Evolutionary conservation across 2,329 filamentous ascomycete species (phyloP).

Genomic region (Talaromyces sp.): DNA sequence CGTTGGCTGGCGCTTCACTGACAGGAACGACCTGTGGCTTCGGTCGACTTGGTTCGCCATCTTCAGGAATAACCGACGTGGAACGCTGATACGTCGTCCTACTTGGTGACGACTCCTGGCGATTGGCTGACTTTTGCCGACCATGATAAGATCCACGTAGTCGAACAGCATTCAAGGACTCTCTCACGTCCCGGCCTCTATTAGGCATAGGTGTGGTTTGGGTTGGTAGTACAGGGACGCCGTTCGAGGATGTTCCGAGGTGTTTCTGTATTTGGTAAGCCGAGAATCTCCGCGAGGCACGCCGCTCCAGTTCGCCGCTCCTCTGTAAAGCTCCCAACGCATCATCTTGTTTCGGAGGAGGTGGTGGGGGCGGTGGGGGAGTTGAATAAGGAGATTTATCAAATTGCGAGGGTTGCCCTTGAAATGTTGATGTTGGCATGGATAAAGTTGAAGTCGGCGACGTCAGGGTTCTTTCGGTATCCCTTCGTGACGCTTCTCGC

Average conservation of each 20-base stretch:
- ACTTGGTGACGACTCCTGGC: slow-evolving; percentile 58
- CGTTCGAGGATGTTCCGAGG: slow-evolving; percentile 71
- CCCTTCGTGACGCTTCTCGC: slow-evolving; percentile 36
- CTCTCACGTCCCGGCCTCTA: slow-evolving; percentile 66
- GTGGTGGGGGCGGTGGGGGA: slow-evolving; percentile 74
- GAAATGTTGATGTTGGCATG: slow-evolving; percentile 65
- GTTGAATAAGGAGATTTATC: slow-evolving; percentile 51
- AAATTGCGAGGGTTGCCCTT: slow-evolving; percentile 57
- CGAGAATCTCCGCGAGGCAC: slow-evolving; percentile 89
- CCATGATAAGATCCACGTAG: slow-evolving; percentile 53
- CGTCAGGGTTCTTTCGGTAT: slow-evolving; percentile 33
- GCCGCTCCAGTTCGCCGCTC: slow-evolving; percentile 84
- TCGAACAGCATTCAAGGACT: slow-evolving; percentile 72
- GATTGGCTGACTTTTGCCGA: slow-evolving; percentile 48
- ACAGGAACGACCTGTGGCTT: slow-evolving; percentile 31
- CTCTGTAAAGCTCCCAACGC: slow-evolving; percentile 85
- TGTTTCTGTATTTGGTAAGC: slow-evolving; percentile 97
- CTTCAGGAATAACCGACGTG: slow-evolving; percentile 58
- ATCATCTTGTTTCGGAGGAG: slow-evolving; percentile 77
- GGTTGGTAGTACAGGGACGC: slow-evolving; percentile 74
- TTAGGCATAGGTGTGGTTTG: slow-evolving; percentile 59
- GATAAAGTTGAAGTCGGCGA: slow-evolving; percentile 20
- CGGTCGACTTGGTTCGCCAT: slow-evolving; percentile 43
- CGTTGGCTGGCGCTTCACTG: slow-evolving; percentile 23
- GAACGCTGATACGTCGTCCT: slow-evolving; percentile 41